Conservation (phyloP, 805 yeast genomes). For the Yarrowia divulgata region DNA sequence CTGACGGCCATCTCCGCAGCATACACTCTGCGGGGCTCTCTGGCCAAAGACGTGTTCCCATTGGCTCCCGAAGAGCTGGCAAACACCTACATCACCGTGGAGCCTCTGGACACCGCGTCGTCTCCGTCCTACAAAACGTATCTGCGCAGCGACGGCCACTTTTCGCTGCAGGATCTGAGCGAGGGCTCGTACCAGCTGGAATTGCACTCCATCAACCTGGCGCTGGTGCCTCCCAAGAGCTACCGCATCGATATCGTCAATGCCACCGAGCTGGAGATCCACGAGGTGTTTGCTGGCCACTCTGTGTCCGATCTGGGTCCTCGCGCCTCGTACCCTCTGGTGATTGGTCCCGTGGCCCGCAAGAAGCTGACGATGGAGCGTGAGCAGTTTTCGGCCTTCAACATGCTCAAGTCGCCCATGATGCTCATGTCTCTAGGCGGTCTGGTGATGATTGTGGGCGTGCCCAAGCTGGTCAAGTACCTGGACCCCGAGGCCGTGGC, state of each 20-base stretch:
- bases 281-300: constrained; percentile 47
- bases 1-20: constrained; percentile 26
- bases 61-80: constrained; percentile 23
- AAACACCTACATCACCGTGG: constrained; percentile 1
- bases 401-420: constrained; percentile 51
- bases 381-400: constrained; percentile 47
- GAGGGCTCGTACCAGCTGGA: constrained; percentile 46
- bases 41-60: constrained; percentile 24
- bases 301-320: constrained; percentile 48
- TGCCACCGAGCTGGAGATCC: constrained; percentile 46
- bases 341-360: constrained; percentile 45
- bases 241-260: constrained; percentile 45
- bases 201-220: constrained; percentile 43
- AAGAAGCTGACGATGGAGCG: constrained; percentile 46
- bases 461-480: constrained; percentile 48
- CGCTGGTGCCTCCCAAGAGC: constrained; percentile 24
- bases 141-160: constrained; percentile 42
- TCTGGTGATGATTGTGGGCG: constrained; percentile 48
- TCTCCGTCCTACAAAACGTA: constrained; percentile 9
- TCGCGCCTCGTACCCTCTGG: constrained; percentile 48
- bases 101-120: background rate
- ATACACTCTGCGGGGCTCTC: constrained; percentile 24
- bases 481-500: constrained; percentile 51
- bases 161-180: constrained; percentile 45
- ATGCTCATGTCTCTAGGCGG: constrained; percentile 50